These are phyloP conservation scores for Austroboletus olivaceoglutinosus DNA, from an alignment of 1,284 basidiomycete species.

Conservation along the genomic window DNA sequence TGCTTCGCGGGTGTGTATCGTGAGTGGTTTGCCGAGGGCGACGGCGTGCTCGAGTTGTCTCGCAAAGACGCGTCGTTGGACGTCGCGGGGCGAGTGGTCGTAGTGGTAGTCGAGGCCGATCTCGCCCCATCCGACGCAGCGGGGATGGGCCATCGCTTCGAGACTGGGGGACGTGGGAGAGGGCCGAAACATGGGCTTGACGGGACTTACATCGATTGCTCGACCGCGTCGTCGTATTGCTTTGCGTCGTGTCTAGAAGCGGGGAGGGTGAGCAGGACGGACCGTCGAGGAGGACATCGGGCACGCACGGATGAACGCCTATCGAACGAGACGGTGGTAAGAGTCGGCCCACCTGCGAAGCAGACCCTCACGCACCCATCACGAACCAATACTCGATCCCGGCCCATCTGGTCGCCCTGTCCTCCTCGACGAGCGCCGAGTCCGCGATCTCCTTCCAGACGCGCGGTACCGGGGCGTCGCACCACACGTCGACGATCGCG, in stretches of 20 bases:
- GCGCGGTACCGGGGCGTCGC: constrained; percentile 64
- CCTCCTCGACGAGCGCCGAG: constrained; percentile 55
- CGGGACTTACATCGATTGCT: constrained; percentile 59
- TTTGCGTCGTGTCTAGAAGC: constrained; percentile 64
- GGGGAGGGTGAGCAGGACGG: background rate
- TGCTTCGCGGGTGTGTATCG: constrained; percentile 79
- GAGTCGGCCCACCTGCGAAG: background rate
- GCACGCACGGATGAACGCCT: constrained; percentile 73
- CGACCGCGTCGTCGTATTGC: constrained; percentile 63
- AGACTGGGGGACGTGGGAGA: constrained; percentile 40
- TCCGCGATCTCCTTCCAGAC: constrained; percentile 72
- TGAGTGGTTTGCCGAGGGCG: constrained; percentile 64
- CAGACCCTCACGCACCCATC: constrained; percentile 51
- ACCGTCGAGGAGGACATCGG: background rate
- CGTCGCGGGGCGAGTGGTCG: constrained; percentile 64
- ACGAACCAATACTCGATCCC: constrained; percentile 73
- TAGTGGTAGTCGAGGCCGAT: constrained; percentile 86
- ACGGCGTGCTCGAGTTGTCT: constrained; percentile 70
- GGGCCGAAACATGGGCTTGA: background rate
- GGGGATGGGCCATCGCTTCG: constrained; percentile 72
- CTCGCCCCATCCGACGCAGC: constrained; percentile 82
- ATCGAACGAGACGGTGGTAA: background rate
- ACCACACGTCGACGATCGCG: constrained; percentile 80
- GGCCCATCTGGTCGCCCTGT: constrained; percentile 52
- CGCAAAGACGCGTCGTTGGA: constrained; percentile 63